Base-by-base conservation (phyloP, 2,329 filamentous ascomycete species). In the Colletotrichum endophyticum region DNA sequence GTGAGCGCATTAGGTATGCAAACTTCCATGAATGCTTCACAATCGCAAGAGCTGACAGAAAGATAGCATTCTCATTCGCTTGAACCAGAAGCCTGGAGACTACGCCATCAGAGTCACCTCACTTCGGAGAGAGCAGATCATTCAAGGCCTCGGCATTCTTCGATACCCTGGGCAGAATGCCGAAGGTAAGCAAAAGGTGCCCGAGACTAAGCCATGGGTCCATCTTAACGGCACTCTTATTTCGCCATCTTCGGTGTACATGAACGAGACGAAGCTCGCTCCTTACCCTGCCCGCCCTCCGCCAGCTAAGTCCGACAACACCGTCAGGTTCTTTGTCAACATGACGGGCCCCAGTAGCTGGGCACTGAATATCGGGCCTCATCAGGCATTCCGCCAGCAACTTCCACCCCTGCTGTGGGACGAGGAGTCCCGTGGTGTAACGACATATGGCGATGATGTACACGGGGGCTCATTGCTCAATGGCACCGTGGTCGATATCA, bases 271-370 rank as follows among this genome's bases (percentile, higher is more conserved):
- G 5, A 75, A 73, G 39, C 73, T 75, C 6, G 69, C 73, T 1
- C 73, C 73, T 9, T 73, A 73, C n/a, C 70, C 73, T 9, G n/a
- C 56, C 15, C 69, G 56, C 8, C 39, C 73, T 27, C 73, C 73
- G 6, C 73, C 73, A 11, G 56, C 69, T 2, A 73, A 68, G 39
- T 36, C 73, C 19, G 73, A 75, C 16, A 73, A 57, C 32, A 73
- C 63, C 15, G 34, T 75, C 36, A 73, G 39, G 56, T 75, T 75
- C 63, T 75, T 75, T 27, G 70, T 75, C n/a, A 75, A 75, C 39
- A 75, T 73, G 73, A 75, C 70, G 5, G 70, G 70, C 8, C 73
- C 70, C n/a, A 63, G 63, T 32, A 73, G 62, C 25, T 75, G 73
- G 73, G 70, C 70, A 12, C 16, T 73, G 32, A 75, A 68, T n/a